Evolutionary conservation across 2,329 filamentous ascomycete genomes (phyloP).

Genomic region (Hypoxylon sp.): DNA sequence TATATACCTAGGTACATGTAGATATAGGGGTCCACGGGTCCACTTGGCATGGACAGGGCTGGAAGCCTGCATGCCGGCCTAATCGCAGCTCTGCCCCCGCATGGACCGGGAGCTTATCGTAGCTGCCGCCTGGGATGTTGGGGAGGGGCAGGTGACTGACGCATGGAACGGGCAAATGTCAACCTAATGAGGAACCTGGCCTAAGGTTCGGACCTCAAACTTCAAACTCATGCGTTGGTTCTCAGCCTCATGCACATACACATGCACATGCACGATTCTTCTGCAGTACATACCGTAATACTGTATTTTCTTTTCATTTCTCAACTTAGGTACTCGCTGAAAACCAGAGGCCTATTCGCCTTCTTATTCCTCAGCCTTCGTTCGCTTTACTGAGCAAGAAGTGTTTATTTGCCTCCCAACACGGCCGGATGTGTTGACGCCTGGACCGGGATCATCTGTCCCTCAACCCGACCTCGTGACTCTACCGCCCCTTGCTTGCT

Average conservation of each 20-base stretch:
- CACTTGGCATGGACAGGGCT: conserved; percentile 23
- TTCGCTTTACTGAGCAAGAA: background rate
- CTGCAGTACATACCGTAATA: background rate
- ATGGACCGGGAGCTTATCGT: conserved; percentile 30
- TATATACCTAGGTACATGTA: too few species aligned
- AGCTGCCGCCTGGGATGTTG: conserved; percentile 17
- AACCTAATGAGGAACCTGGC: too few species aligned
- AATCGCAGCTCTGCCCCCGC: conserved; percentile 27
- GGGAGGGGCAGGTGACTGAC: conserved; percentile 37
- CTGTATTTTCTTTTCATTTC: background rate
- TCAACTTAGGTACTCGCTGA: background rate
- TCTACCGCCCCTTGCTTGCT: background rate
- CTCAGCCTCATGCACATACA: background rate
- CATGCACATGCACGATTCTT: background rate
- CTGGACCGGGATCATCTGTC: conserved; percentile 11
- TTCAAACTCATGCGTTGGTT: conserved; percentile 13
- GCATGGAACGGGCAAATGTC: too few species aligned
- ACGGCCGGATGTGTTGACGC: conserved; percentile 19
- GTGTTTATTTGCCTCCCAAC: background rate
- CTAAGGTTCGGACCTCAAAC: conserved; percentile 8
- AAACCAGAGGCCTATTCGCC: background rate
- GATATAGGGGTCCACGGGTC: background rate
- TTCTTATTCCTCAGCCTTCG: background rate
- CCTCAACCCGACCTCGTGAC: conserved; percentile 17
- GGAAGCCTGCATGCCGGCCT: conserved; percentile 20